Conservation (phyloP, 345 rosid species). For the Xanthoceras sorbifolium region DNA sequence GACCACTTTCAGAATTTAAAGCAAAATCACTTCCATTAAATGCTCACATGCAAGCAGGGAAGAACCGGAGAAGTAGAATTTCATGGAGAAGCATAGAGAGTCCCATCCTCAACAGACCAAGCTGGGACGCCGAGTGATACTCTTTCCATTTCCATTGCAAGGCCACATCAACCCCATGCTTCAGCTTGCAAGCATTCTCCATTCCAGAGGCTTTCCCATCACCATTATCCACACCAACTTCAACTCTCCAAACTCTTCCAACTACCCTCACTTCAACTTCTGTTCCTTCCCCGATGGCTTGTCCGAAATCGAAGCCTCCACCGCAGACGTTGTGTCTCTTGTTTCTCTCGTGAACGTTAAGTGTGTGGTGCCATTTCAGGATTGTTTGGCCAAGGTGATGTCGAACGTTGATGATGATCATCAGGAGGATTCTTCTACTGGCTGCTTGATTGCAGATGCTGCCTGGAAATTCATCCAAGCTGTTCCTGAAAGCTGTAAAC, state of each 20-base stretch:
- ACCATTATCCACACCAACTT: constrained; percentile 33
- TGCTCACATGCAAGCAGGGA: background rate
- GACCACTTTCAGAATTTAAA: background rate
- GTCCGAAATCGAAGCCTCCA: constrained; percentile 20
- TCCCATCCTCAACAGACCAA: background rate
- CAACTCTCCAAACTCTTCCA: constrained; percentile 35
- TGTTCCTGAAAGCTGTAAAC: constrained; percentile 26
- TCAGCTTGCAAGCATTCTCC: constrained; percentile 41
- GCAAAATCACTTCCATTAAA: background rate
- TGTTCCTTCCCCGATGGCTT: constrained; percentile 23
- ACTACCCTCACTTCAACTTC: constrained; percentile 35
- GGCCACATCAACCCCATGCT: constrained; percentile 46
- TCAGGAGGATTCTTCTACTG: constrained; percentile 23
- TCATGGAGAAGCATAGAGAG: constrained; percentile 7
- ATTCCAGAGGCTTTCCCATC: constrained; percentile 37
- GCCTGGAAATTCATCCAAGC: constrained; percentile 32
- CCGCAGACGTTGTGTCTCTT: constrained; percentile 20
- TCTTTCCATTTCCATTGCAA: constrained; percentile 38
- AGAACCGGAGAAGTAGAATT: background rate
- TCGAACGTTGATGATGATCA: constrained; percentile 6
- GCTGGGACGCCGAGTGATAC: constrained; percentile 1
- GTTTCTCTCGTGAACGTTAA: constrained; percentile 10
- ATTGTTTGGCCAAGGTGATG: constrained; percentile 28
- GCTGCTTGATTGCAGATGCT: constrained; percentile 42
- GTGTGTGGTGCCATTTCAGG: constrained; percentile 21